Evolutionary conservation across 2,329 filamentous ascomycete species (phyloP).

Genomic region (Delphinella strobiligena): DNA sequence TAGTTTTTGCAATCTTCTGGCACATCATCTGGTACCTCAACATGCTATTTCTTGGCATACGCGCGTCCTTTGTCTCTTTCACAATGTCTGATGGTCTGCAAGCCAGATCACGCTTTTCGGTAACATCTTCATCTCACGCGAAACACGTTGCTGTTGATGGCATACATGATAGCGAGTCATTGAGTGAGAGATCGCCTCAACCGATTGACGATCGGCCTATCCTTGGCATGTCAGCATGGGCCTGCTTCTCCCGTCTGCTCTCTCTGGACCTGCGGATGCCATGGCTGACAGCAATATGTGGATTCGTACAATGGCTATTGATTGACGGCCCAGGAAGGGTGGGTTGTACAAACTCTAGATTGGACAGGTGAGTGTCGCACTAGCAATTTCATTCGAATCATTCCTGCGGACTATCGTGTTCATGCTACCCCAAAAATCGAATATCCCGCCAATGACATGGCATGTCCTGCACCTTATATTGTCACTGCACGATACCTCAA

Average conservation of each 20-base stretch:
- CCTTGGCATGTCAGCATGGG: slow-evolving; percentile 65
- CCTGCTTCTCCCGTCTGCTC: slow-evolving; percentile 58
- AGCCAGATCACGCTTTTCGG: slow-evolving; percentile 28
- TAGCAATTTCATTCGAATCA: background rate
- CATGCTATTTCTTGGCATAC: slow-evolving; percentile 41
- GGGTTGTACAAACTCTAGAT: slow-evolving; percentile 59
- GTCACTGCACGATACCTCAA: too few species aligned
- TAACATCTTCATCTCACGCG: background rate
- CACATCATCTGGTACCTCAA: slow-evolving; percentile 39
- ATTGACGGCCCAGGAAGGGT: slow-evolving; percentile 63
- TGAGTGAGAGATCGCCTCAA: slow-evolving; percentile 8
- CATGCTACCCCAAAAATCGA: background rate
- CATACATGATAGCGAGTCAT: background rate
- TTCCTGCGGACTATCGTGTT: slow-evolving; percentile 7
- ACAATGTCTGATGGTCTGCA: slow-evolving; percentile 56
- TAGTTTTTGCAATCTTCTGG: slow-evolving; percentile 24
- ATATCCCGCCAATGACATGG: background rate
- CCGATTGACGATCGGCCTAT: slow-evolving; percentile 47
- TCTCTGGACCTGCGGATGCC: slow-evolving; percentile 76
- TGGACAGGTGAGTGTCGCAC: slow-evolving; percentile 71
- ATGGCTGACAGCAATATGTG: slow-evolving; percentile 68
- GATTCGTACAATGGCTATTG: slow-evolving; percentile 62
- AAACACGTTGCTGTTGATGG: background rate
- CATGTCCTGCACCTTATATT: background rate
- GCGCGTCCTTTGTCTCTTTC: slow-evolving; percentile 52